phyloP scores from a whole-genome alignment of 1,284 basidiomycete species.

The Violaceomyces palustris region DNA sequence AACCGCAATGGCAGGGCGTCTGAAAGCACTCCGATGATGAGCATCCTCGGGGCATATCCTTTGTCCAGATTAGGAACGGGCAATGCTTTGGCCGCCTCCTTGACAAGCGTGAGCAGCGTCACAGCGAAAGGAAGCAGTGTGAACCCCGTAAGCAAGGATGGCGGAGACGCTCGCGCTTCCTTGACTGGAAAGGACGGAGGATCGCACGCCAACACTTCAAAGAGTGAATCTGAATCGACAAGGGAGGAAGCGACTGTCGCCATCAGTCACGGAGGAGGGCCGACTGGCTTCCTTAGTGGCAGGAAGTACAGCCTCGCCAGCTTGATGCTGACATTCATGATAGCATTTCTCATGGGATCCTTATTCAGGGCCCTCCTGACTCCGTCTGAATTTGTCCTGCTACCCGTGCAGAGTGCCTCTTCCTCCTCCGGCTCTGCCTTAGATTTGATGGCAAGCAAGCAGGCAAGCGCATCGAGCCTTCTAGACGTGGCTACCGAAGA shows the following conservation, averaged over 20 bases:
- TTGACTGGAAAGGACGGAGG: background rate
- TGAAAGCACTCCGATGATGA: slow-evolving; percentile 32
- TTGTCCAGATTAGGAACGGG: slow-evolving; percentile 35
- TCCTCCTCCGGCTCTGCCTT: too few relatives aligned
- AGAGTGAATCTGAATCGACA: background rate
- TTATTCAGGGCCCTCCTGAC: slow-evolving; percentile 77
- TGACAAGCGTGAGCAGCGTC: slow-evolving; percentile 34
- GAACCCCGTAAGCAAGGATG: slow-evolving; percentile 13
- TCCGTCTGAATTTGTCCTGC: slow-evolving; percentile 77
- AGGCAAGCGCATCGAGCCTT: background rate
- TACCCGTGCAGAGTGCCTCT: slow-evolving; percentile 12
- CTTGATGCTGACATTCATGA: slow-evolving; percentile 68
- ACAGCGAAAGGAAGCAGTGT: slow-evolving; percentile 30
- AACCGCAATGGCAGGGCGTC: slow-evolving; percentile 15
- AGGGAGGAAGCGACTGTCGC: background rate
- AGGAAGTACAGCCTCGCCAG: slow-evolving; percentile 8
- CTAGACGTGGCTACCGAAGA: background rate
- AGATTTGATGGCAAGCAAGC: background rate
- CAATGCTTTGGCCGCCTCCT: slow-evolving; percentile 12
- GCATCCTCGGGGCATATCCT: slow-evolving; percentile 38
- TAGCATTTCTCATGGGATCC: slow-evolving; percentile 85
- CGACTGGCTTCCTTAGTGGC: slow-evolving; percentile 4
- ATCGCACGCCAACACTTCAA: background rate
- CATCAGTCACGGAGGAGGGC: background rate
- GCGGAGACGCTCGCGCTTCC: slow-evolving; percentile 1